Base-by-base conservation (phyloP, 2,329 filamentous ascomycete species). In the Fusarium decemcellulare region DNA sequence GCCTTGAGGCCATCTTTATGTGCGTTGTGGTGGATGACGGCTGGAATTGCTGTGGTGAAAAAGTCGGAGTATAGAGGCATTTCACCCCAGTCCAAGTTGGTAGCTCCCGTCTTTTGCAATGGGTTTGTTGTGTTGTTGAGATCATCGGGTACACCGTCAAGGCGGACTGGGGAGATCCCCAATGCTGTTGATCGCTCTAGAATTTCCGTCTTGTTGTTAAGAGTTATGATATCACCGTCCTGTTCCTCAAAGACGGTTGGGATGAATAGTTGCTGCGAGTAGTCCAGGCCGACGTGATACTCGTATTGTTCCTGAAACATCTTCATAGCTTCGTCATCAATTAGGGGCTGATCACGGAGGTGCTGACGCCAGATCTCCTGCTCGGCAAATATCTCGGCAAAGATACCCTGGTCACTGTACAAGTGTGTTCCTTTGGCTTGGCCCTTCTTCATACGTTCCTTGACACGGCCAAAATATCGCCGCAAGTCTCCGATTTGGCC, bases 371-470 rank as follows among this genome's bases (percentile, higher is more conserved):
- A 75, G 0, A 74, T 51, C 36, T 74, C 71, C 32, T 72, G 72
- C 64, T 77, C 75, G 0, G 72, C 75, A 9, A 76, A 72, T 0
- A 79, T 66, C 12, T 77, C 72, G 0, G 58, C 76, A 16, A 77
- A 71, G 8, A 78, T 42, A 8, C 72, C 75, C 29, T 79, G 77
- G 11, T 79, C 76, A 29, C 72, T 74, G 30, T 65, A 68, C 0
- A 78, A 40, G 0, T 63, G 14, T 1, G 34, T 47, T 0, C 68
- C 61, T 0, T 59, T 56, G 1, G 53, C 53, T 6, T 61, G 34
- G 0, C 53, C 62, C 10, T 58, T 59, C 2, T 72, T 59, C 57
- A 79, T 71, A 6, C 65, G 64, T 8, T 71, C 68, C 4, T 70
- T 53, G 4, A 61, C 71, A 0, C 73, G 72, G 9, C 68, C 68